Evolutionary conservation across 805 yeast genomes (phyloP), one percentile per base, ranked within the genome.

Genomic region (Jamesozyma gamospora): DNA sequence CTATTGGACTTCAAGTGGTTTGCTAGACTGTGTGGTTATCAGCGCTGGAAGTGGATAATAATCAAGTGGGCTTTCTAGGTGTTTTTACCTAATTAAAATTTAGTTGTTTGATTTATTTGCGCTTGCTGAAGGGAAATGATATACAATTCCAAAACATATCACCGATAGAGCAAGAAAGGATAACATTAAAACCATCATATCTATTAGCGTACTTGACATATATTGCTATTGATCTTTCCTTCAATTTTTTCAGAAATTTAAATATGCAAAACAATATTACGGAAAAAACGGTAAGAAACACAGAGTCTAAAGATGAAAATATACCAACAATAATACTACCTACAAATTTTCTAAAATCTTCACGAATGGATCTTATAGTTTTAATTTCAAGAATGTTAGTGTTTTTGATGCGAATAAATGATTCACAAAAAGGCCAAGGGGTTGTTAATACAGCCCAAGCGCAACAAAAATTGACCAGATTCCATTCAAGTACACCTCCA

Each of bases 401-500:
- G 35, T 82, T 84, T 31, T 69, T 90, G 18, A 84, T 88, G 12
- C 60, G 66, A 18, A 69, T 84, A 27, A 90, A 90, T 57, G 97
- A 90, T 62, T 41, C 48, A 2, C 38, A 38, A 16, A 19, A 39
- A 16, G 64, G 65, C 15, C 53, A 52, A 37, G 53, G 56, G 14
- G 47, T 53, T 27, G 46, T 56, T 21, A 15, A 42, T 10, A 33
- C 41, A n/a, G 34, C 17, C 10, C 18, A 14, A 10, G 7, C 18
- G 8, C 35, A 34, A 16, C 25, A 24, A 21, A 37, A 40, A 34
- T 21, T 92, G 38, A 90, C 98, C 1, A 67, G 97, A 47, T 90
- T 90, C 59, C 98, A 90, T 59, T 87, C 96, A 4, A 71, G 96
- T 45, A 79, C 90, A 0, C 95, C 96, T 3, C 97, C 98, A 0